Conservation (phyloP, 2,329 filamentous ascomycete species). For the Xylaria sp. region DNA sequence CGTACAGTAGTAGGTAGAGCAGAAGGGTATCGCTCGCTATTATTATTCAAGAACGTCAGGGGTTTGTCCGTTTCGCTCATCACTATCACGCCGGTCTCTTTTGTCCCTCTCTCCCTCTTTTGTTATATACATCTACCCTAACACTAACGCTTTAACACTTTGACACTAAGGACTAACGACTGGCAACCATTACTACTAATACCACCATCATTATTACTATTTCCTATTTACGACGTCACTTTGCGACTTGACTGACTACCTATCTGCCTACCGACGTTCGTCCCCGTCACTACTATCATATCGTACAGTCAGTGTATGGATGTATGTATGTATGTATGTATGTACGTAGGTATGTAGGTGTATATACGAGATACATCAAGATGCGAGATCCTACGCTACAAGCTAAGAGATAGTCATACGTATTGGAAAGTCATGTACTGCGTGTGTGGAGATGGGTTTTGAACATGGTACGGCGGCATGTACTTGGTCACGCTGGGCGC, state of each 20-base stretch:
- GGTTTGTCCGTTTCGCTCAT: constrained; percentile 25
- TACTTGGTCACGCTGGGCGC: constrained; percentile 29
- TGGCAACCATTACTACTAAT: background rate
- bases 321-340: background rate
- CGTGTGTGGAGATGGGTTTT: constrained; percentile 32
- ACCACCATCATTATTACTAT: background rate
- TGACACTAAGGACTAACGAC: background rate
- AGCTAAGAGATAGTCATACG: constrained; percentile 21
- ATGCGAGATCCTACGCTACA: constrained; percentile 32
- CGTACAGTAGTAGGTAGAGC: constrained; percentile 11
- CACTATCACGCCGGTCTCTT: constrained; percentile 9
- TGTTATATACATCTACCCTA: constrained; percentile 2
- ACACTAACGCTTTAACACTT: background rate
- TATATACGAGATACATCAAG: constrained; percentile 23
- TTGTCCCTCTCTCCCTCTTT: background rate
- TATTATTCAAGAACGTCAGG: constrained; percentile 32
- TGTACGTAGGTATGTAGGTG: background rate
- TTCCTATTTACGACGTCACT: background rate
- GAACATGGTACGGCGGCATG: constrained; percentile 31
- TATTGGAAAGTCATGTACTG: constrained; percentile 25
- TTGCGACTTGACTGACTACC: background rate
- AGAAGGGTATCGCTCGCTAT: constrained; percentile 28
- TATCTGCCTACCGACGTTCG: background rate
- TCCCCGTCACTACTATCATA: constrained; percentile 6
- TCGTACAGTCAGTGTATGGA: constrained; percentile 8